phyloP scores from a whole-genome alignment of 768 basidiomycete genomes.

The Tylopilus felleus region DNA sequence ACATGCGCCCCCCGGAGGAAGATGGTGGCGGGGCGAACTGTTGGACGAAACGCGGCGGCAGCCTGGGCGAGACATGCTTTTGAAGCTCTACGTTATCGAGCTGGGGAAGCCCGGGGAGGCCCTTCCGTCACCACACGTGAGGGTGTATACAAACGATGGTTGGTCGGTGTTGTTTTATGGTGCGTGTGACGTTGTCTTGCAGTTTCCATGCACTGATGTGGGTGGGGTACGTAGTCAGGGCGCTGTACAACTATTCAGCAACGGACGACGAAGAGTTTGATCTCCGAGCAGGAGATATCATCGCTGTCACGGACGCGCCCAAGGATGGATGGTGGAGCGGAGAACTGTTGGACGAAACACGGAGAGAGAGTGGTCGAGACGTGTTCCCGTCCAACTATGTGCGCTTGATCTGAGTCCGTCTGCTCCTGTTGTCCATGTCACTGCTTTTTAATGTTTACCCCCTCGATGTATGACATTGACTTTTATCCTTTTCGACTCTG shows the following conservation, averaged over 20 bases:
- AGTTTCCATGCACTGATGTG: not conserved
- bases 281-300: slow-evolving; percentile 93
- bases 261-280: slow-evolving; percentile 93
- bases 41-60: not conserved
- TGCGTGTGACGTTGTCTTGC: not conserved
- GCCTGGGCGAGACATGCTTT: not conserved
- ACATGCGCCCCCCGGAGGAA: not conserved
- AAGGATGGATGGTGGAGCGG: slow-evolving; percentile 99
- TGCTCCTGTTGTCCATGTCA: not conserved
- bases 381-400: slow-evolving; percentile 91
- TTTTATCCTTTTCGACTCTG: not conserved
- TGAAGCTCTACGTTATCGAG: not conserved
- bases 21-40: not conserved
- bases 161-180: not conserved
- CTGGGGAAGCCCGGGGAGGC: not conserved
- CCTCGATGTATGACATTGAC: not conserved
- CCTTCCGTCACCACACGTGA: too few species aligned
- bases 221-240: not conserved
- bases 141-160: not conserved
- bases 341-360: slow-evolving; percentile 68
- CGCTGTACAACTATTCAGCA: slow-evolving; percentile 77
- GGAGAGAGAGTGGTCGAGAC: slow-evolving; percentile 67
- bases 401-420: slow-evolving; percentile 43
- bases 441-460: not conserved
- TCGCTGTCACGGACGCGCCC: slow-evolving; percentile 90